Conservation (phyloP, 352 stramenopile genomes). For the Thraustotheca clavata region DNA sequence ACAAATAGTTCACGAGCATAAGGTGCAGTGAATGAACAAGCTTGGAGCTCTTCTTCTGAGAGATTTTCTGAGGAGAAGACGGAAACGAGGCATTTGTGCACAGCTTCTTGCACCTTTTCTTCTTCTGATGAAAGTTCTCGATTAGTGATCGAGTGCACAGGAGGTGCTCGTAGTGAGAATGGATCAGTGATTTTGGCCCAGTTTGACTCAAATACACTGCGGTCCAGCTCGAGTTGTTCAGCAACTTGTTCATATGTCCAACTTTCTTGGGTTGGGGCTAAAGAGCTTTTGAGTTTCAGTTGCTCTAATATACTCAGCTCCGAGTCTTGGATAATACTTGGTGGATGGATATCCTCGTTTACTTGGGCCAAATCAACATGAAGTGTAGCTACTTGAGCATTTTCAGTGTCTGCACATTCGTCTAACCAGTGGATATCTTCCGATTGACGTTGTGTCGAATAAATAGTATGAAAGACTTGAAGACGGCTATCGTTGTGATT, state of each 20-base stretch:
- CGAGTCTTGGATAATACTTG: not conserved
- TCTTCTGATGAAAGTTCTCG: slow-evolving; percentile 54
- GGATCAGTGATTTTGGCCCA: not conserved
- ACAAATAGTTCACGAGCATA: slow-evolving; percentile 75
- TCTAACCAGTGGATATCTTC: slow-evolving; percentile 47
- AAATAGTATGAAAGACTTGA: slow-evolving; percentile 69
- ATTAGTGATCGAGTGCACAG: not conserved
- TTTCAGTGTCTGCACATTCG: not conserved
- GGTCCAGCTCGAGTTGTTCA: not conserved
- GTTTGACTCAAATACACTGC: not conserved
- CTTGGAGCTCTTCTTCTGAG: slow-evolving; percentile 37
- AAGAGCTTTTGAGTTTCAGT: not conserved
- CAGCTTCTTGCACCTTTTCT: slow-evolving; percentile 62
- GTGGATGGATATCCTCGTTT: no score
- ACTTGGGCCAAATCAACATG: not conserved
- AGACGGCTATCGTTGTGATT: slow-evolving; percentile 61
- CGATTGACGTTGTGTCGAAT: slow-evolving; percentile 44
- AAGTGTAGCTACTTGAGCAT: not conserved
- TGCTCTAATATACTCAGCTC: slow-evolving; percentile 2
- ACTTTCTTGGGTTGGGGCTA: not conserved
- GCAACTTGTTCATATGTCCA: slow-evolving; percentile 10
- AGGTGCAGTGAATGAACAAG: slow-evolving; percentile 57
- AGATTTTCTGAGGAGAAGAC: slow-evolving; percentile 75
- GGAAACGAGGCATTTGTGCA: slow-evolving; percentile 74
- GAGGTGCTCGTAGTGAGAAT: not conserved